These are phyloP conservation scores for Camelina laxa DNA, from an alignment of 345 rosid species.

Conservation along the genomic window DNA sequence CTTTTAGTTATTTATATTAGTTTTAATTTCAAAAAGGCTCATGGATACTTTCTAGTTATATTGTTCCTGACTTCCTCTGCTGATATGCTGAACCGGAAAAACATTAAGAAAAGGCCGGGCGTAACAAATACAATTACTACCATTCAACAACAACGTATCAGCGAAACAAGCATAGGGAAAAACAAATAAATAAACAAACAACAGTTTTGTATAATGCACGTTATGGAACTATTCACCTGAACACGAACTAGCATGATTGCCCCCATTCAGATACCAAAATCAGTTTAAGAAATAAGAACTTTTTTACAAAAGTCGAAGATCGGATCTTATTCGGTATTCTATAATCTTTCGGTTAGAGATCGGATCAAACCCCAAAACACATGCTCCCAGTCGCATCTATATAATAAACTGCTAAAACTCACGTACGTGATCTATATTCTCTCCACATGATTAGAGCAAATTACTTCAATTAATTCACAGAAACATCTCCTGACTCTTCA, in stretches of 20 bases:
- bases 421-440: constrained; percentile 16
- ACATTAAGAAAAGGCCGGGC: too few species aligned
- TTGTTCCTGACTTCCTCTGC: too few species aligned
- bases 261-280: background rate
- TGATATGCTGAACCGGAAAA: too few species aligned
- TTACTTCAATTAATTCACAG: constrained; percentile 18
- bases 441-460: constrained; percentile 32
- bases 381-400: background rate
- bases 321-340: constrained; percentile 24
- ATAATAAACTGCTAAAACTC: background rate
- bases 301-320: background rate
- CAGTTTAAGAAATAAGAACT: background rate
- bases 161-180: too few species aligned
- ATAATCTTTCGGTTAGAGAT: constrained; percentile 18
- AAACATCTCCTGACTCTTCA: constrained; percentile 27
- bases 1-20: too few species aligned
- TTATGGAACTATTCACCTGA: constrained; percentile 3
- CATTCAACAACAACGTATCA: too few species aligned
- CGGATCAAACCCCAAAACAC: constrained; percentile 25
- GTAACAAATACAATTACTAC: too few species aligned
- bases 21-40: too few species aligned
- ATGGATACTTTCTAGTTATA: too few species aligned
- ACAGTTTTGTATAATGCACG: too few species aligned
- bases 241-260: background rate
- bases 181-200: too few species aligned